Evolutionary conservation across 2,329 filamentous ascomycete species (phyloP).

Genomic region (Onygenales sp.): DNA sequence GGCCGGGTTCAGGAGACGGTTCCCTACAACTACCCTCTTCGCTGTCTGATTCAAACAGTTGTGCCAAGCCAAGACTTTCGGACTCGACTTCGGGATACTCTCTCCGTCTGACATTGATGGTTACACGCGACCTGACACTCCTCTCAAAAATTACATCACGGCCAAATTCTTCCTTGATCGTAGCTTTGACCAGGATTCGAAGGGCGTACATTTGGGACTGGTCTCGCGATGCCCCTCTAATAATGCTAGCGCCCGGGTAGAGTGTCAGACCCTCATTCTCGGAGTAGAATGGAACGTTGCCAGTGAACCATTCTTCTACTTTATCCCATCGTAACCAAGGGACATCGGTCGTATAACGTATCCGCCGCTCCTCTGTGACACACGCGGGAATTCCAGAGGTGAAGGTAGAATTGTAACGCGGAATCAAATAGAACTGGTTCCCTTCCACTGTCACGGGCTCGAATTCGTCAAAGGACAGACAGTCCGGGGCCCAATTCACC

Average conservation of each 20-base stretch:
- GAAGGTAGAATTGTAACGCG: constrained; percentile 5
- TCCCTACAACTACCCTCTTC: neutral
- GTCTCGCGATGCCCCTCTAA: neutral
- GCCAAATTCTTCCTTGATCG: constrained; percentile 7
- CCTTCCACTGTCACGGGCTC: constrained; percentile 6
- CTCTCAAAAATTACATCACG: constrained; percentile 11
- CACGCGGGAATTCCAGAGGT: neutral
- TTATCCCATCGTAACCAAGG: constrained; percentile 17
- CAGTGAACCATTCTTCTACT: constrained; percentile 10
- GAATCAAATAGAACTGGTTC: constrained; percentile 6
- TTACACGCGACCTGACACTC: constrained; percentile 11
- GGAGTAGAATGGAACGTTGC: constrained; percentile 15
- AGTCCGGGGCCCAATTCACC: constrained; percentile 7
- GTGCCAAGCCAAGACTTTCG: neutral
- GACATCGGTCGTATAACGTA: constrained; percentile 3
- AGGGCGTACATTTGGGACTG: constrained; percentile 3
- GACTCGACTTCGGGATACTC: neutral
- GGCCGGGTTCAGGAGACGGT: no score
- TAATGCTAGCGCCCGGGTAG: neutral
- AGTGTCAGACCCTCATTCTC: constrained; percentile 2
- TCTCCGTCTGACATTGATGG: constrained; percentile 6
- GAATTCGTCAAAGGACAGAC: constrained; percentile 7
- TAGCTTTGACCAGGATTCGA: constrained; percentile 11
- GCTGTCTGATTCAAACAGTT: neutral
- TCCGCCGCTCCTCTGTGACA: neutral